These are phyloP conservation scores for Cystofilobasidium ferigula DNA, from an alignment of 768 basidiomycete species.

Conservation along the genomic window DNA sequence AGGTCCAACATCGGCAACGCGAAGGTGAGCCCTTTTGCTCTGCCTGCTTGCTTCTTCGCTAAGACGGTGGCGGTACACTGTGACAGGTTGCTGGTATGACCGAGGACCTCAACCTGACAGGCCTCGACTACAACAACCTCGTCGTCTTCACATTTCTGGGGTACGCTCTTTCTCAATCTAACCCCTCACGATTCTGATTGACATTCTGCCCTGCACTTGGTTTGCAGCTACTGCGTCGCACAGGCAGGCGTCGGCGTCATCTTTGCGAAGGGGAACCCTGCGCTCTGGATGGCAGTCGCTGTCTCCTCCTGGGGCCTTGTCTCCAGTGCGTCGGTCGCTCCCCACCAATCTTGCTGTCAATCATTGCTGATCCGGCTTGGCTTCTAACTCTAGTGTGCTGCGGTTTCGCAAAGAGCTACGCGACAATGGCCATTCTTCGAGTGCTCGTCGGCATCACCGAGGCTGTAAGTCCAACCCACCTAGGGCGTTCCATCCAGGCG, in stretches of 20 bases:
- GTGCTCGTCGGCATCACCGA: not conserved
- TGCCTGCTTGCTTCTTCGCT: no score
- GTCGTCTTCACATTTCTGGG: not conserved
- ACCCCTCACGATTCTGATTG: no score
- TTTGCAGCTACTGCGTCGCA: no score
- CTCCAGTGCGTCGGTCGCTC: not conserved
- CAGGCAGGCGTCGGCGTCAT: not conserved
- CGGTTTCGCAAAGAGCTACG: not conserved
- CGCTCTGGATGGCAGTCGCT: not conserved
- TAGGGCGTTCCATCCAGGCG: not conserved
- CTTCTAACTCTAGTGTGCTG: not conserved
- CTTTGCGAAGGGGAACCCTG: not conserved
- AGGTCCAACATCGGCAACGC: not conserved
- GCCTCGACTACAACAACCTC: not conserved
- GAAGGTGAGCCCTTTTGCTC: no score
- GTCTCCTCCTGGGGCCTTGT: not conserved
- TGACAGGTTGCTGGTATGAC: not conserved
- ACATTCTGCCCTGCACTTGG: no score
- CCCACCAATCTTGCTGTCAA: not conserved
- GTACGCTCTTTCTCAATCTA: no score
- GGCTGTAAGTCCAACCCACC: not conserved
- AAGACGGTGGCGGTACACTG: no score
- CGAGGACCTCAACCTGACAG: not conserved
- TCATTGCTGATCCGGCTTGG: no score
- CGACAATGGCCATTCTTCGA: not conserved